phyloP scores from a whole-genome alignment of 2,329 filamentous ascomycete genomes.

The Cladophialophora chaetospira region DNA sequence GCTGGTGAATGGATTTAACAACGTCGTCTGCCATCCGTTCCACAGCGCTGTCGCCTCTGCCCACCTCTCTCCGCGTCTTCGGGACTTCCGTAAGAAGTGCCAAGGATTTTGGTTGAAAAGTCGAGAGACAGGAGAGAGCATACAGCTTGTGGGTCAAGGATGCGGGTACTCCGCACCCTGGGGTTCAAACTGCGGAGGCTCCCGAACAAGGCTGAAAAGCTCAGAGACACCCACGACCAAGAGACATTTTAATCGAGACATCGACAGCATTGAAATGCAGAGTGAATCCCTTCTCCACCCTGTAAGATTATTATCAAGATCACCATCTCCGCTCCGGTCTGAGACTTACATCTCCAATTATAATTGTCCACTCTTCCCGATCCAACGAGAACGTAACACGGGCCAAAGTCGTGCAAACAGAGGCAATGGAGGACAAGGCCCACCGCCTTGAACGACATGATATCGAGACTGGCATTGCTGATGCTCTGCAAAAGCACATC shows the following conservation, averaged over 20 bases:
- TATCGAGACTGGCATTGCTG: background rate
- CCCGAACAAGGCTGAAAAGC: background rate
- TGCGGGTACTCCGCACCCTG: too few relatives aligned
- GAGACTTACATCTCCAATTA: too few relatives aligned
- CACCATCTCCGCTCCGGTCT: too few relatives aligned
- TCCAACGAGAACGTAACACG: background rate
- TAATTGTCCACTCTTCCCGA: too few relatives aligned
- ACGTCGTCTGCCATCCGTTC: too few relatives aligned
- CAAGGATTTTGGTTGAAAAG: background rate
- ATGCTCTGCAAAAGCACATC: background rate
- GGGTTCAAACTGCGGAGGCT: background rate
- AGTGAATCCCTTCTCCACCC: background rate
- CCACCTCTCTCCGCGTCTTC: too few relatives aligned
- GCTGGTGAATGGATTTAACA: too few relatives aligned
- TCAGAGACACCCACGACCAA: too few relatives aligned
- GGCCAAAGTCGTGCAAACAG: background rate
- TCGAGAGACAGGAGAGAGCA: background rate
- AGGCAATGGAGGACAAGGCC: background rate
- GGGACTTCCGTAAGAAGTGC: background rate
- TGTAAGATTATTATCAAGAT: too few relatives aligned
- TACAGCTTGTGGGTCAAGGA: too few relatives aligned
- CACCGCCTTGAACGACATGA: background rate
- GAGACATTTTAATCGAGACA: too few relatives aligned
- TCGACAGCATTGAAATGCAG: background rate
- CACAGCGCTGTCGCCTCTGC: too few relatives aligned